Evolutionary conservation across 129 eudicot species (phyloP).

Genomic region (Chrysanthemum lavandulifolium): DNA sequence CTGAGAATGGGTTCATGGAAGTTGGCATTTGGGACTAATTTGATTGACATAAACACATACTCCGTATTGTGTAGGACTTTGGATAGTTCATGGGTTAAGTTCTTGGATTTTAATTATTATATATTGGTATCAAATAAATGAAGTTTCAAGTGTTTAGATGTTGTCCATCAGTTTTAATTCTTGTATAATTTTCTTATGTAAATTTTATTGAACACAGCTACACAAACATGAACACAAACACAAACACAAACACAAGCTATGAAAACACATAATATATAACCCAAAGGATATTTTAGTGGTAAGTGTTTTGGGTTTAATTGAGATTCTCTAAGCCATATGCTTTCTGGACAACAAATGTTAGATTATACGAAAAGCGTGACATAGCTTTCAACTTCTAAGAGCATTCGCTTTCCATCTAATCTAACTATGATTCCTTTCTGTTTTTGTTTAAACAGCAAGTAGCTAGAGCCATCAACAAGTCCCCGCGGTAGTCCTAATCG

Average conservation of each 20-base stretch:
- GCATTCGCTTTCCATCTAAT: neutral
- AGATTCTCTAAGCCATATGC: too few species aligned
- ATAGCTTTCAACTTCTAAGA: neutral
- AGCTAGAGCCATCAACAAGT: neutral
- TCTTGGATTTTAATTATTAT: neutral
- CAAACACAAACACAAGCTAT: too few species aligned
- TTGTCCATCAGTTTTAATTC: too few species aligned
- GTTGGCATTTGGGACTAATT: constrained; percentile 82
- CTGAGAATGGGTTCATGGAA: constrained; percentile 91
- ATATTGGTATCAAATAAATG: neutral
- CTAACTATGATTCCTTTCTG: neutral
- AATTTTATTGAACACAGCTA: too few species aligned
- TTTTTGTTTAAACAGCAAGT: neutral
- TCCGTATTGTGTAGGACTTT: neutral
- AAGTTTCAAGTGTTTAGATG: too few species aligned
- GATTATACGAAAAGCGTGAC: too few species aligned
- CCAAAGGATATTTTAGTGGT: too few species aligned
- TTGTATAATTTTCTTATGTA: too few species aligned
- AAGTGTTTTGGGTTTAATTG: too few species aligned
- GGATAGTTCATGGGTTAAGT: constrained; percentile 1
- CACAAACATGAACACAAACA: too few species aligned
- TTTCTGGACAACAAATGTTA: too few species aligned
- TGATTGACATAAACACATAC: neutral
- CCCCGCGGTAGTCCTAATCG: constrained; percentile 12
- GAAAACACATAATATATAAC: too few species aligned